phyloP scores from a whole-genome alignment of 2,329 filamentous ascomycete genomes.

The Harringtonia lauricola region DNA sequence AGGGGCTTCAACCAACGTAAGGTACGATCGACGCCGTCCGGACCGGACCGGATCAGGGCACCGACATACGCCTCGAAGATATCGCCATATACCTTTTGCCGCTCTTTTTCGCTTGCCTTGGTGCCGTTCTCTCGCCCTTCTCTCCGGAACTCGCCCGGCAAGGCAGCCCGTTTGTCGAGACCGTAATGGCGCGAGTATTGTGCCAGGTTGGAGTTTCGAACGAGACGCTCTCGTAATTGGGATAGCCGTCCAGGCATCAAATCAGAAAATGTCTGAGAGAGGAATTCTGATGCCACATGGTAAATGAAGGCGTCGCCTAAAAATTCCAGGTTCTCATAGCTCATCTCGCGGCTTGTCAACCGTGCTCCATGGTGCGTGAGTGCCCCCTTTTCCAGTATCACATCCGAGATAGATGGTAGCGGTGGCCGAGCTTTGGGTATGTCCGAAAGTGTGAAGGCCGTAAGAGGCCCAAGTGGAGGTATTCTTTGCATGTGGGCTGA shows the following conservation, averaged over 20 bases:
- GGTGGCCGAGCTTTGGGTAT: constrained; percentile 39
- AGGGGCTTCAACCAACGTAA: constrained; percentile 63
- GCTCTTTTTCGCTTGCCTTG: constrained; percentile 35
- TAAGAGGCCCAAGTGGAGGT: constrained; percentile 9
- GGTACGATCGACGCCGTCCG: constrained; percentile 48
- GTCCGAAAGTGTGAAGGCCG: constrained; percentile 35
- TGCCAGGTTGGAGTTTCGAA: constrained; percentile 71
- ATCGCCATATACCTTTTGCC: constrained; percentile 69
- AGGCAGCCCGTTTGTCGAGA: constrained; percentile 51
- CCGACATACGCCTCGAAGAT: constrained; percentile 88
- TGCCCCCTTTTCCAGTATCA: constrained; percentile 46
- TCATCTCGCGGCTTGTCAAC: constrained; percentile 25
- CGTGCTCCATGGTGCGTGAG: constrained; percentile 51
- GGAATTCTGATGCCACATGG: constrained; percentile 57
- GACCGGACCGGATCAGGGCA: constrained; percentile 60
- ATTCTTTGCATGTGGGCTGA: background rate
- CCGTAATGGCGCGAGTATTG: constrained; percentile 60
- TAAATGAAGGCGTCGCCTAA: constrained; percentile 78
- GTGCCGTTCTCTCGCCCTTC: constrained; percentile 25
- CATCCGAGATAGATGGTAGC: constrained; percentile 50
- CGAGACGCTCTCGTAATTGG: constrained; percentile 65
- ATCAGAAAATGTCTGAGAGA: constrained; percentile 58
- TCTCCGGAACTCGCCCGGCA: constrained; percentile 36
- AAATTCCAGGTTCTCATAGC: constrained; percentile 80
- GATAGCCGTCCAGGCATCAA: constrained; percentile 58